These are phyloP conservation scores for Lablab purpureus DNA, from an alignment of 306 rosid species.

Conservation along the genomic window DNA sequence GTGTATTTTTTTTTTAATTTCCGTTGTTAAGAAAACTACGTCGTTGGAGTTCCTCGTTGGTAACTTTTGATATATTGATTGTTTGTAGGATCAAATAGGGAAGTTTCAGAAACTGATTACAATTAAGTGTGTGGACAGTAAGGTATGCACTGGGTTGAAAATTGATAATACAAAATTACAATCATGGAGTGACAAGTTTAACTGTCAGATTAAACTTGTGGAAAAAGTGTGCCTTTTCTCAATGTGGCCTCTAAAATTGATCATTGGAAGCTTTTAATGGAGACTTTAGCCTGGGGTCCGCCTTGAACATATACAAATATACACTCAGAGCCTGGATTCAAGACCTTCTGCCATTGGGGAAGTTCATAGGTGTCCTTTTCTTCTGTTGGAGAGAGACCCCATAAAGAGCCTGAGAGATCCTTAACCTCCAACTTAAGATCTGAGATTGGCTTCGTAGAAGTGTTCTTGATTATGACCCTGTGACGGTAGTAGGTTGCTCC, in stretches of 20 bases:
- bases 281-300: constrained; percentile 80
- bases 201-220: constrained; percentile 17
- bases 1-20: background rate
- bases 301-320: constrained; percentile 78
- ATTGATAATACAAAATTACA: constrained; percentile 38
- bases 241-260: background rate
- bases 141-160: constrained; percentile 29
- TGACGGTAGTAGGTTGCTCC: constrained; percentile 65
- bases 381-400: constrained; percentile 78
- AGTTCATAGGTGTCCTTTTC: constrained; percentile 70
- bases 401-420: constrained; percentile 71
- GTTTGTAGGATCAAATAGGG: background rate
- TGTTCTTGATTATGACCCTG: constrained; percentile 77
- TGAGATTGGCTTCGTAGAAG: constrained; percentile 66
- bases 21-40: background rate
- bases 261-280: constrained; percentile 67
- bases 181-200: constrained; percentile 13
- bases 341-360: constrained; percentile 67
- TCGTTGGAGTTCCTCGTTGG: background rate
- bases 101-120: constrained; percentile 23
- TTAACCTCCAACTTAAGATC: constrained; percentile 61
- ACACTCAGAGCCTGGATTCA: constrained; percentile 71
- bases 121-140: background rate
- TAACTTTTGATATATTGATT: background rate
- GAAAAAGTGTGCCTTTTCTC: background rate